Conservation (phyloP, 192 early-diverging fungal genomes). For the Rhizophagus sp. region DNA sequence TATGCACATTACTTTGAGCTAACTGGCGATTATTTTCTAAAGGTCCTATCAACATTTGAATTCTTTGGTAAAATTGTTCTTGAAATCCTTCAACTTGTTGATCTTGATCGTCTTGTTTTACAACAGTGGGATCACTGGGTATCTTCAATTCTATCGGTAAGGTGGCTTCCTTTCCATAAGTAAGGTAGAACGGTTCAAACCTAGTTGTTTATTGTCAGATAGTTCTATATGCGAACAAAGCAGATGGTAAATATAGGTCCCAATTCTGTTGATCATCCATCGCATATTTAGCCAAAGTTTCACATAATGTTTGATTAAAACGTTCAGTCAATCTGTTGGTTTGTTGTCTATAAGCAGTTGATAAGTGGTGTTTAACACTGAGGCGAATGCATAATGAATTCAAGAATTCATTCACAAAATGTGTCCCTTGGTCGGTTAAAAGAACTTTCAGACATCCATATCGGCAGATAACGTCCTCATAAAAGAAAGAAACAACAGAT, state of each 20-base stretch:
- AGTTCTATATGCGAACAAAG: not conserved
- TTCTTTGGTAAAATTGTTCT: too few relatives aligned
- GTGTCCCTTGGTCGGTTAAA: not conserved
- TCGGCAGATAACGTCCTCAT: conserved; percentile 8
- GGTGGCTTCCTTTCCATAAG: not conserved
- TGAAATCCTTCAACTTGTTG: too few relatives aligned
- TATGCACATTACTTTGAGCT: too few relatives aligned
- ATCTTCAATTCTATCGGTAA: not conserved
- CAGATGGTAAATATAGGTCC: not conserved
- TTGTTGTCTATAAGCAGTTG: not conserved
- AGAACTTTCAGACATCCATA: conserved; percentile 9
- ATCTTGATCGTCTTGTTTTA: too few relatives aligned
- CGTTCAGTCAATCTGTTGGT: not conserved
- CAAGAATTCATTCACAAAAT: not conserved
- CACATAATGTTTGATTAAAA: not conserved
- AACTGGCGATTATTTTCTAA: too few relatives aligned
- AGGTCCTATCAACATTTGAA: too few relatives aligned
- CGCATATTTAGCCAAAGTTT: not conserved
- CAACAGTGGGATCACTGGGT: too few relatives aligned
- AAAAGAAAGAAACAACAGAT: not conserved
- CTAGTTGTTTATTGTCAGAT: not conserved
- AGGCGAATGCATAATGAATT: not conserved
- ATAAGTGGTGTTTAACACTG: not conserved
- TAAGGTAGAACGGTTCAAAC: not conserved
- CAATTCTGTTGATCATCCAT: not conserved